Evolutionary conservation across 2,329 filamentous ascomycete genomes (phyloP).

Genomic region (Lachnellula arida): DNA sequence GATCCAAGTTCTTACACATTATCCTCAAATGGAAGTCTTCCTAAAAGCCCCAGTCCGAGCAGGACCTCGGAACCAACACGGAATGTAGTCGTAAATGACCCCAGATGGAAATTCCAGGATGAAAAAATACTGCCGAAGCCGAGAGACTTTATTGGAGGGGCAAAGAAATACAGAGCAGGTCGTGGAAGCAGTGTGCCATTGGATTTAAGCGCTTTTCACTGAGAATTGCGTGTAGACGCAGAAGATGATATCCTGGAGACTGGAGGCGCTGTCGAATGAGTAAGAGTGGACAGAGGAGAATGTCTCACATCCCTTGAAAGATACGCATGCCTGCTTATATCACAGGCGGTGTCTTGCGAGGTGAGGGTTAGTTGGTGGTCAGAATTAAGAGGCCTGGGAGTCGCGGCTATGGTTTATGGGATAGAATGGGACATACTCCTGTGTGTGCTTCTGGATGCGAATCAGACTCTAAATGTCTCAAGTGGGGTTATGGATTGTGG

Average conservation of each 20-base stretch:
- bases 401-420: neutral
- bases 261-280: too few relatives aligned
- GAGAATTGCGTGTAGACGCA: slow-evolving; percentile 3
- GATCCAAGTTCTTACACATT: slow-evolving; percentile 75
- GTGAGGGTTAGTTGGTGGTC: too few relatives aligned
- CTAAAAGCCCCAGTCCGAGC: slow-evolving; percentile 45
- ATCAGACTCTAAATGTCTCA: neutral
- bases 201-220: slow-evolving; percentile 57
- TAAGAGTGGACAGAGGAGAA: too few relatives aligned
- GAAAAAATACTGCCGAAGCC: slow-evolving; percentile 82
- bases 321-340: too few relatives aligned
- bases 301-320: too few relatives aligned
- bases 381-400: neutral
- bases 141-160: slow-evolving; percentile 68
- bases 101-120: slow-evolving; percentile 80
- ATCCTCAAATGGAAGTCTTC: slow-evolving; percentile 52
- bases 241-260: too few relatives aligned
- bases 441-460: neutral
- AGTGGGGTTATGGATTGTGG: neutral
- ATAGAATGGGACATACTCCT: neutral
- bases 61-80: slow-evolving; percentile 35
- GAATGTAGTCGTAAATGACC: slow-evolving; percentile 64
- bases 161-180: slow-evolving; percentile 81
- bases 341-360: too few relatives aligned
- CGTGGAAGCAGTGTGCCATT: slow-evolving; percentile 91